These are phyloP conservation scores for Amborella trichopoda DNA, from an alignment of 164 flowering plant species.

Conservation along the genomic window DNA sequence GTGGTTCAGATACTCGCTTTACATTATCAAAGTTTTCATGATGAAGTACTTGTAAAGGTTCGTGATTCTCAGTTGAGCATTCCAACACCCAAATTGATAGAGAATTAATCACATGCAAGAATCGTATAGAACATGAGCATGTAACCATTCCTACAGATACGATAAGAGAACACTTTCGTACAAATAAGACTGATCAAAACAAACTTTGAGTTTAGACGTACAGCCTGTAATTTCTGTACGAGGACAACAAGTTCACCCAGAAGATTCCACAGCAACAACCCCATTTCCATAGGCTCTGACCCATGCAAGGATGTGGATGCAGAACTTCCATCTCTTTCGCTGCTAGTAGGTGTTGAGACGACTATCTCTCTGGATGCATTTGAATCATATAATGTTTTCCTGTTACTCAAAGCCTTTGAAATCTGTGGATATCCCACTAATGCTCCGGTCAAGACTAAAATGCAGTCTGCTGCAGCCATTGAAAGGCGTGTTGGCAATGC, in stretches of 20 bases:
- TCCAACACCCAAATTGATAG: too few species aligned
- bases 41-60: too few species aligned
- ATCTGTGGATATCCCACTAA: slow-evolving; percentile 18
- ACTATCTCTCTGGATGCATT: slow-evolving; percentile 10
- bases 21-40: too few species aligned
- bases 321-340: slow-evolving; percentile 14
- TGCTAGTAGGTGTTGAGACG: slow-evolving; percentile 10
- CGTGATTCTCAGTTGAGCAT: too few species aligned
- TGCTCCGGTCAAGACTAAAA: slow-evolving; percentile 42
- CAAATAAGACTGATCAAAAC: too few species aligned
- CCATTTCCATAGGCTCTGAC: slow-evolving; percentile 21
- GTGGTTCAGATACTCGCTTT: too few species aligned
- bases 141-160: too few species aligned
- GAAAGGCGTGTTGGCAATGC: slow-evolving; percentile 88
- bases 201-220: slow-evolving; percentile 29
- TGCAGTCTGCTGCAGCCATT: slow-evolving; percentile 73
- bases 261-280: slow-evolving; percentile 52
- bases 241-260: slow-evolving; percentile 41
- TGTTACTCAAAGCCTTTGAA: slow-evolving; percentile 15
- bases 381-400: slow-evolving; percentile 12
- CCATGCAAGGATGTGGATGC: slow-evolving; percentile 9
- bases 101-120: too few species aligned
- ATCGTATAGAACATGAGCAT: too few species aligned
- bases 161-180: too few species aligned
- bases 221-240: slow-evolving; percentile 57